Evolutionary conservation across 208 protist genomes (phyloP), one percentile per base, ranked within the genome.

Genomic region (Vickermania ingenoplastis): DNA sequence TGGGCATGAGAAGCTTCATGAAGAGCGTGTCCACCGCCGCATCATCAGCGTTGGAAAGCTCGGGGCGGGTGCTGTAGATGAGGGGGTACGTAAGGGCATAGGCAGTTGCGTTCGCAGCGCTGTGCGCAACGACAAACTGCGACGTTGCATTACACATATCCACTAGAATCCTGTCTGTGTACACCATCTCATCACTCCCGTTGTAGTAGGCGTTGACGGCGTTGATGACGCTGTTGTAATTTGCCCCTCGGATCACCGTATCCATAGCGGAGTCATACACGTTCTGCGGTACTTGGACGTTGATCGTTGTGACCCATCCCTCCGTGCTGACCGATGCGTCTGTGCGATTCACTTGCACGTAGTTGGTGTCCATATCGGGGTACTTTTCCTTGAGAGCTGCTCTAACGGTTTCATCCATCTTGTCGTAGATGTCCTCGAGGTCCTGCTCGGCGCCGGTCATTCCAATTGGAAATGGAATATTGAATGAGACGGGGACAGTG

Each of bases 1-100:
- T 71, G 3, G 83, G 79, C 75, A 90, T 80, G 17, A 90, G 70
- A 50, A 90, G 73, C 65, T 90, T 90, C n/a, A 81, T 52, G 1
- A 57, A 59, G 28, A 67, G 81, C 45, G 84, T 70, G 59, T 87
- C 85, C 14, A 60, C 57, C 27, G 59, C 71, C 11, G 5, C 56
- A 41, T 63, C 57, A 21, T 75, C 59, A 1, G 56, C 66, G 22
- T 45, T 45, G 17, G 56, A 36, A 24, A 54, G 57, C 41, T 41
- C 7, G 3, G 73, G 54, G 0, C 57, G 53, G 56, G 69, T 54
- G 4, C 71, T 75, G 71, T 91, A 91, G 63, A 91, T 85, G 45
- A 63, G 69, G 0, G 63, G 53, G 59, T 83, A 91, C 13, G 63
- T 2, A 17, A 91, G 63, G 29, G 53, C 29, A 7, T 53, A 31